Conservation (phyloP, 768 basidiomycete species). For the Harrya chromipes region DNA sequence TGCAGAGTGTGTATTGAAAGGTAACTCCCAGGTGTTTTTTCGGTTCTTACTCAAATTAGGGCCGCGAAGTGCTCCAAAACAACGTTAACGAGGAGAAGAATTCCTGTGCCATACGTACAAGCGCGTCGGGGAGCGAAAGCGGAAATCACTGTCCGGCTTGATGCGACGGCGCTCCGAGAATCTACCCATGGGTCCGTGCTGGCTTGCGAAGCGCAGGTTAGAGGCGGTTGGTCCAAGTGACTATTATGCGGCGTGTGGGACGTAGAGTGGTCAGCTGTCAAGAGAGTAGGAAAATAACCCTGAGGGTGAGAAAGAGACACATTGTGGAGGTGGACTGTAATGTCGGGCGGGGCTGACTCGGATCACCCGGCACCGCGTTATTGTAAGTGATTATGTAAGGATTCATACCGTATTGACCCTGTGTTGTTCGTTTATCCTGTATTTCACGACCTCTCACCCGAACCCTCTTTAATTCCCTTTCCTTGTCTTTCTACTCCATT, state of each 20-base stretch:
- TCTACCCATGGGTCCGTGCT: too few species aligned
- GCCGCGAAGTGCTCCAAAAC: neutral
- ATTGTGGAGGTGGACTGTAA: neutral
- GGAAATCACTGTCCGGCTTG: neutral
- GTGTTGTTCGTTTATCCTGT: neutral
- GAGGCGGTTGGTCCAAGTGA: neutral
- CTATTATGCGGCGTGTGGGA: too few species aligned
- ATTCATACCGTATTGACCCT: neutral
- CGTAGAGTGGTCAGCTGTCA: neutral
- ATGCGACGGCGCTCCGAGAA: too few species aligned
- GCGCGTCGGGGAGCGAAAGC: neutral
- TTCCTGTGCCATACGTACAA: constrained; percentile 6
- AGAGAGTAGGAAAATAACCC: neutral
- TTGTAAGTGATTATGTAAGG: constrained; percentile 11
- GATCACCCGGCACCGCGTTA: too few species aligned
- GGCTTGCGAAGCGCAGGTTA: neutral
- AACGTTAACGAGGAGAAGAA: neutral
- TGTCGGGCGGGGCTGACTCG: too few species aligned
- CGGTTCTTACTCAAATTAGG: neutral
- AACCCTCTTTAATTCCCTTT: neutral
- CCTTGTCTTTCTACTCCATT: neutral
- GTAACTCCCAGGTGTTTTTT: neutral
- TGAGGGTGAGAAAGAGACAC: neutral
- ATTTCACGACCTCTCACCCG: neutral
- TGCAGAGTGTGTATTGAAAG: neutral